Percentiles rank a stretch among this genome's conserved stretches.
These are phyloP conservation scores for Vitis rupestris DNA, from an alignment of 164 flowering plant genomes.

Conservation along the genomic window DNA sequence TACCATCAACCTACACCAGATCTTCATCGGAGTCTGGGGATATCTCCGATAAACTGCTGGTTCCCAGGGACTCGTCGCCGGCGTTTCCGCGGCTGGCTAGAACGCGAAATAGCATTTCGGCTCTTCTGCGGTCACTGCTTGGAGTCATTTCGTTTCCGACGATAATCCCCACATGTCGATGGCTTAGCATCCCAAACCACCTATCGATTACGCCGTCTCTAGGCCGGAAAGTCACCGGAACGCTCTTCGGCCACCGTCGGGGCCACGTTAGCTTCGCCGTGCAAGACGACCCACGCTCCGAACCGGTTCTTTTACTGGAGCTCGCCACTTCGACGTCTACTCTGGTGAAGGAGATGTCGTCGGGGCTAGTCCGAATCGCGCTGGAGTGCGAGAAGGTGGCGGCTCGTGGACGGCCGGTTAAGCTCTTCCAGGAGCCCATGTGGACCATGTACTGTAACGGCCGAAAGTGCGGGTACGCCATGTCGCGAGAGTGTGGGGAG, in stretches of 20 bases:
- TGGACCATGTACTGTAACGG: constrained; percentile 97
- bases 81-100: constrained; percentile 5
- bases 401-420: constrained; percentile 19
- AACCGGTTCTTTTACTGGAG: constrained; percentile 64
- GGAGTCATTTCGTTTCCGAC: constrained; percentile 28
- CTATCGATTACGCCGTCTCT: constrained; percentile 40
- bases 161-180: constrained; percentile 42
- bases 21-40: constrained; percentile 26
- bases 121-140: constrained; percentile 46
- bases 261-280: constrained; percentile 86
- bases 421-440: constrained; percentile 58
- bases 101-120: constrained; percentile 16
- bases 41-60: constrained; percentile 21
- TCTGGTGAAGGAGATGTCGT: constrained; percentile 82
- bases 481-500: constrained; percentile 50
- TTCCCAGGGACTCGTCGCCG: constrained; percentile 9
- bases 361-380: constrained; percentile 83
- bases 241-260: constrained; percentile 75
- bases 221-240: constrained; percentile 80
- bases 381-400: constrained; percentile 61
- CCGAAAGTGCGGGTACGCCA: constrained; percentile 69
- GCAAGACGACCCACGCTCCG: constrained; percentile 65
- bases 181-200: constrained; percentile 38
- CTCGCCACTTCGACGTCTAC: constrained; percentile 67
- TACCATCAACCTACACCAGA: constrained; percentile 32